Evolutionary conservation across 805 yeast genomes (phyloP), one percentile per base, ranked within the genome.

Genomic region (Metschnikowia orientalis): DNA sequence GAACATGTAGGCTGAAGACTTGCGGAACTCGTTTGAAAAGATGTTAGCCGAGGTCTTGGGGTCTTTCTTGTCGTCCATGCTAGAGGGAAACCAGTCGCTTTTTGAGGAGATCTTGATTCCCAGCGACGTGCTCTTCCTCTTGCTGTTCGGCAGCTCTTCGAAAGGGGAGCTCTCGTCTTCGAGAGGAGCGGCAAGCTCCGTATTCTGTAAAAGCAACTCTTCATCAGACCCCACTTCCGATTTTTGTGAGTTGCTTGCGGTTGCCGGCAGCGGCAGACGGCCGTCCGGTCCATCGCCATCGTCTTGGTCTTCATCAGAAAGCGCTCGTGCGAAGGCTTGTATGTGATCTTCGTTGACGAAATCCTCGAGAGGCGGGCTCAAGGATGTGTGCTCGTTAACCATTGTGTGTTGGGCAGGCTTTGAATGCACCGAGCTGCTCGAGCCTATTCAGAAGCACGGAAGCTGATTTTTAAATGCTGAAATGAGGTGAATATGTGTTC

Each of bases 251-350:
- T 30, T 32, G 12, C 27, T 30, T 8, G 21, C 17, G 16, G 31
- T 41, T 6, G 24, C 30, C 3, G 23, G 23, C 17, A 21, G 26
- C 7, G 42, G 39, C 45, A 41, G 40, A 7, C 12, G 15, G 9
- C 36, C 38, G 6, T 40, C 34, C 19, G 23, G 10, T 15, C 21
- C 36, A 6, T 46, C 45, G 16, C 34, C 18, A 6, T 35, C 43
- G 19, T 58, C 61, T 8, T 45, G 44, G 6, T 58, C 62, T 11
- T 62, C 67, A 63, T 66, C 63, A 5, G 49, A 40, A 11, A 66
- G 42, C 0, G 71, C 71, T 29, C 53, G 55, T 8, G 69, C 70
- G 48, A 66, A 66, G 15, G 60, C 56, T 18, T 55, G 52, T 14
- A 65, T 61, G 35, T 65, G 66, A 12, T 54, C 53, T 28, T 57